Conservation (phyloP, 176 grass and related monocot genomes). For the Cocos nucifera region DNA sequence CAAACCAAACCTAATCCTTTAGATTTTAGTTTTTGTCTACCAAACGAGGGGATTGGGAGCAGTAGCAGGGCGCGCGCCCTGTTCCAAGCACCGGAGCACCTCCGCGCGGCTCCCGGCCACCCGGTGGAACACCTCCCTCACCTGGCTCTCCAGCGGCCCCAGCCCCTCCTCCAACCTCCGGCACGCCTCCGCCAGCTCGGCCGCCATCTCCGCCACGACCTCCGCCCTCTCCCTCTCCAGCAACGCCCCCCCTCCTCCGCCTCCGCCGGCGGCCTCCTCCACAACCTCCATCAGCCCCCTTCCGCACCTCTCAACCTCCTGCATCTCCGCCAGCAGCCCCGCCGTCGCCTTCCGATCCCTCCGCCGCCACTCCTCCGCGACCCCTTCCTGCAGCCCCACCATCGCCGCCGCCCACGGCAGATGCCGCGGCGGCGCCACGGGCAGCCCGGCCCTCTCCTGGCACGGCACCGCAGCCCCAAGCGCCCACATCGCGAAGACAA, state of each 20-base stretch:
- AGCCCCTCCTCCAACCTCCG: constrained; percentile 55
- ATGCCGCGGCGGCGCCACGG: constrained; percentile 45
- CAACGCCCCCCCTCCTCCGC: not conserved
- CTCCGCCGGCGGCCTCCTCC: constrained; percentile 34
- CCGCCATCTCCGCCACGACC: constrained; percentile 38
- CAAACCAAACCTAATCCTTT: too few relatives aligned
- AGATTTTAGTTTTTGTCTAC: too few relatives aligned
- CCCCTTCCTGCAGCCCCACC: constrained; percentile 49
- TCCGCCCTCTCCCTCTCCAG: constrained; percentile 19
- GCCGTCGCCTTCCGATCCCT: constrained; percentile 31
- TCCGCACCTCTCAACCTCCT: constrained; percentile 45
- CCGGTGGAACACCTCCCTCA: constrained; percentile 76
- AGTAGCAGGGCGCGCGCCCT: constrained; percentile 24
- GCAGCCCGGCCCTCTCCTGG: constrained; percentile 23
- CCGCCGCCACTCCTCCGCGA: constrained; percentile 57
- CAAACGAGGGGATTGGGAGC: too few relatives aligned
- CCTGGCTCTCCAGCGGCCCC: constrained; percentile 59
- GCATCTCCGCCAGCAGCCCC: constrained; percentile 71
- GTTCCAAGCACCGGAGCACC: constrained; percentile 46
- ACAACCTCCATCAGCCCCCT: constrained; percentile 49
- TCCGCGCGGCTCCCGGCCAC: constrained; percentile 54
- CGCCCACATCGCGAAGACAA: constrained; percentile 72
- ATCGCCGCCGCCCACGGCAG: constrained; percentile 62
- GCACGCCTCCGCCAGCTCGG: constrained; percentile 52
- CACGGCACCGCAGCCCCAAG: constrained; percentile 64